phyloP scores from a whole-genome alignment of 306 rosid species.

The Lotus japonicus region DNA sequence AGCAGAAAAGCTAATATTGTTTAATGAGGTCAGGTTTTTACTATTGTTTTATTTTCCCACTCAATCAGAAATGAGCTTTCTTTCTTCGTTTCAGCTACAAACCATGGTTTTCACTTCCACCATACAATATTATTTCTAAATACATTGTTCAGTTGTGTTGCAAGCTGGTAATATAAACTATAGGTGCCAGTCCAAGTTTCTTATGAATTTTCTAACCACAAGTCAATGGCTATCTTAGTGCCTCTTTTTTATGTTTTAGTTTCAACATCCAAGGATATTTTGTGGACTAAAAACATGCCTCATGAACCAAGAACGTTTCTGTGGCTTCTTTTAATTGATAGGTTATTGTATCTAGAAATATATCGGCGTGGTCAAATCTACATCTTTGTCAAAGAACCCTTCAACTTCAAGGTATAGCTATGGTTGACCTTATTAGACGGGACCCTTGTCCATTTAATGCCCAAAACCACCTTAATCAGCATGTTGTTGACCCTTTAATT shows the following conservation, averaged over 20 bases:
- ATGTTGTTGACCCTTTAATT: neutral
- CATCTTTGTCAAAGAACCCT: neutral
- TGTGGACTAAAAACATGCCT: neutral
- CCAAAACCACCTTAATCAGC: neutral
- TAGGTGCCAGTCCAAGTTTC: neutral
- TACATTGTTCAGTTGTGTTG: neutral
- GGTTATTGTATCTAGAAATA: neutral
- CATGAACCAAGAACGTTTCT: neutral
- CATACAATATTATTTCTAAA: neutral
- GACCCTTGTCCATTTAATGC: neutral
- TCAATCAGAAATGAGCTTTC: neutral
- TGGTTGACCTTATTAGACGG: slow-evolving; percentile 25
- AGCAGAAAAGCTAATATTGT: neutral
- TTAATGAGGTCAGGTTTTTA: neutral
- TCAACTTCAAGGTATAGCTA: neutral
- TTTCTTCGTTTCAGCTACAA: neutral
- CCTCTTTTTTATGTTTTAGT: too few relatives aligned
- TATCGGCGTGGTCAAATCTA: neutral
- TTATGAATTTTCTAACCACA: neutral
- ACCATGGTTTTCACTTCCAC: neutral
- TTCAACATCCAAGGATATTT: too few relatives aligned
- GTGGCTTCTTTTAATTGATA: neutral
- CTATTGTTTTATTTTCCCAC: neutral
- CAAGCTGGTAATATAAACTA: neutral
- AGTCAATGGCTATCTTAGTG: too few relatives aligned